Conservation (phyloP, 306 rosid species). For the Cucurbita maxima region DNA sequence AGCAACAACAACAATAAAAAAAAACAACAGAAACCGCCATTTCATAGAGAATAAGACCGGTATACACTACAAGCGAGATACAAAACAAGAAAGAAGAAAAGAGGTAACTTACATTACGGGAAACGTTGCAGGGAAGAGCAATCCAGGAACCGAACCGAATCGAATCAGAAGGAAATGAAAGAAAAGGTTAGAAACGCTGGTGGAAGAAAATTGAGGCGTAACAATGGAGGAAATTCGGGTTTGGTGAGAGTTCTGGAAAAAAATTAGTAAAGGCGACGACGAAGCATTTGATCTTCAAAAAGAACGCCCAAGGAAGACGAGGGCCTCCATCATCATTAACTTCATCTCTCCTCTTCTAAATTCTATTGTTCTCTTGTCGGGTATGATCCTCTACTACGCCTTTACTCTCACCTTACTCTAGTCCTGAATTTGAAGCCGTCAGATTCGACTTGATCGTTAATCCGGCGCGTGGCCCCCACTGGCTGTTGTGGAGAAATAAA, state of each 20-base stretch:
- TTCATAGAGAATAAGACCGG: not conserved
- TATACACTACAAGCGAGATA: not conserved
- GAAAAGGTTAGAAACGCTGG: not conserved
- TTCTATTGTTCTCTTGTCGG: not conserved
- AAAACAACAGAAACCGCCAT: not conserved
- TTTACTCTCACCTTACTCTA: not conserved
- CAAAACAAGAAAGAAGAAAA: not conserved
- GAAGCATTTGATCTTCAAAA: not conserved
- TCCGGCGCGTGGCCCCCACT: not conserved
- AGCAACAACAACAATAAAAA: no score
- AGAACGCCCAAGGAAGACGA: not conserved
- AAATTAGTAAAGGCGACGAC: slow-evolving; percentile 4
- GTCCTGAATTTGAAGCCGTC: not conserved
- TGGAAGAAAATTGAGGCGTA: not conserved
- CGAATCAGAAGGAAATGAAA: not conserved
- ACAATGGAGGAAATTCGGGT: not conserved
- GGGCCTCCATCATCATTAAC: not conserved
- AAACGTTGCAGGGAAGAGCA: not conserved
- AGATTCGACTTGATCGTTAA: not conserved
- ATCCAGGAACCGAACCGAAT: not conserved
- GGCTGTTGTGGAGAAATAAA: not conserved
- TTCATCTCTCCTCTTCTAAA: slow-evolving; percentile 1
- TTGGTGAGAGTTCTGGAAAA: not conserved
- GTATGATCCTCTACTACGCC: not conserved
- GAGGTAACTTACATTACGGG: not conserved